phyloP scores from a whole-genome alignment of 148 eudicot species.

The Fagopyrum esculentum region DNA sequence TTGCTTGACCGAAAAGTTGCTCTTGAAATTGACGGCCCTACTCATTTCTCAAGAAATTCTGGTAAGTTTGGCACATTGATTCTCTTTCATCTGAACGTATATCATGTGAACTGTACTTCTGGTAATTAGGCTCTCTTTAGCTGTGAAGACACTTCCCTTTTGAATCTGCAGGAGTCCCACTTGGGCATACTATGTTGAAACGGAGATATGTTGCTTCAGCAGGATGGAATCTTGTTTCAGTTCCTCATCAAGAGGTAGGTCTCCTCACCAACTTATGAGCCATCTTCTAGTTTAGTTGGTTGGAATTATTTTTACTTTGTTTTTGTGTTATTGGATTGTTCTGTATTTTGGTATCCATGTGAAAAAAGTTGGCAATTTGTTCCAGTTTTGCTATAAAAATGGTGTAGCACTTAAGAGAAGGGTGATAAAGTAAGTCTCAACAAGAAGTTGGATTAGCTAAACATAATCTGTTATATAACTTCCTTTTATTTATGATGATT shows the following conservation, averaged over 20 bases:
- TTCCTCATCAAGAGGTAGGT: slow-evolving; percentile 67
- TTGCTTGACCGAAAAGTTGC: slow-evolving; percentile 68
- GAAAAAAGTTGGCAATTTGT: neutral
- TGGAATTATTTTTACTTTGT: neutral
- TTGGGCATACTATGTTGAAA: slow-evolving; percentile 86
- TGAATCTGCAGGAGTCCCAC: slow-evolving; percentile 57
- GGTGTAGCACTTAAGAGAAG: neutral
- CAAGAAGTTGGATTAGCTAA: neutral
- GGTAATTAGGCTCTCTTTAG: neutral
- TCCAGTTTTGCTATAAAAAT: neutral
- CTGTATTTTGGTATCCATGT: neutral
- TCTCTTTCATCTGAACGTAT: neutral
- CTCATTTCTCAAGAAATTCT: slow-evolving; percentile 92
- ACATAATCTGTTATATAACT: neutral
- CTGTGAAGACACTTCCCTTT: neutral
- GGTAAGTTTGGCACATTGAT: slow-evolving; percentile 25
- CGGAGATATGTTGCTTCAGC: slow-evolving; percentile 69
- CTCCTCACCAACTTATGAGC: neutral
- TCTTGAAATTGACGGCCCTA: slow-evolving; percentile 88
- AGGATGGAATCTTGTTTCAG: slow-evolving; percentile 83
- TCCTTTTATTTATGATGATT: no score
- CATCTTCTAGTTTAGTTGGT: neutral
- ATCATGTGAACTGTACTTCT: slow-evolving; percentile 8
- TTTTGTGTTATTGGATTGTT: neutral
- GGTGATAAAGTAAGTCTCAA: neutral